Evolutionary conservation across 495 filamentous ascomycete genomes (phyloP).

Genomic region (Penicillium mononematosum): DNA sequence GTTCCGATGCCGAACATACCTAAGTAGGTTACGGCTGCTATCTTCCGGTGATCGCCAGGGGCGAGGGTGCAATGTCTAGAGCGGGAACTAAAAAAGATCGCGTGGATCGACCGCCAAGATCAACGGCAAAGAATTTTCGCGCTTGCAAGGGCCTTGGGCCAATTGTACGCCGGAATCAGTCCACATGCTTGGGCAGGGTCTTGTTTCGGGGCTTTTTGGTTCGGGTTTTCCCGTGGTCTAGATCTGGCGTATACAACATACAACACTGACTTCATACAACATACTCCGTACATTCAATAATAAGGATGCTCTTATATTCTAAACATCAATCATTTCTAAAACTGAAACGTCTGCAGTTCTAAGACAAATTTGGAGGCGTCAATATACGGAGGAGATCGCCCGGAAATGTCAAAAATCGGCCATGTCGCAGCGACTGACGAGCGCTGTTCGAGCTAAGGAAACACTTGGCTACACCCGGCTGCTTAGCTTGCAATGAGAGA

Average conservation of each 20-base stretch:
- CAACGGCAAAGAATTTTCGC: conserved; percentile 1
- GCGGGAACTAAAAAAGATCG: conserved; percentile 13
- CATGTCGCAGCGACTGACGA: neutral
- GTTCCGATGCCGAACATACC: neutral
- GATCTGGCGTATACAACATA: neutral
- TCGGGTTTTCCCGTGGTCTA: neutral
- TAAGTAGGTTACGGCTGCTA: no score
- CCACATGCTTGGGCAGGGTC: neutral
- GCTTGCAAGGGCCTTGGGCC: neutral
- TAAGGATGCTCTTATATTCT: neutral
- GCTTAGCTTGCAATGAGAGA: no score
- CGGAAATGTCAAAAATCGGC: neutral
- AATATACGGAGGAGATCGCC: neutral
- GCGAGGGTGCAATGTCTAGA: conserved; percentile 1
- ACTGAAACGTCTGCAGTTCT: neutral
- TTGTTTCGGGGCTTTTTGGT: neutral
- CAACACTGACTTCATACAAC: neutral
- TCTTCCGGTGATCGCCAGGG: conserved; percentile 14
- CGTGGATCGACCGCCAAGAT: conserved; percentile 9
- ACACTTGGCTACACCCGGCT: neutral
- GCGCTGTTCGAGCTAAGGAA: neutral
- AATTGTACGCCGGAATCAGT: neutral
- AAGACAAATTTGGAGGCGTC: neutral
- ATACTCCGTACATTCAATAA: no score
- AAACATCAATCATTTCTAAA: neutral